Evolutionary conservation across 73 alveolate species (phyloP).

Genomic region (Symbiodinium pilosum): DNA sequence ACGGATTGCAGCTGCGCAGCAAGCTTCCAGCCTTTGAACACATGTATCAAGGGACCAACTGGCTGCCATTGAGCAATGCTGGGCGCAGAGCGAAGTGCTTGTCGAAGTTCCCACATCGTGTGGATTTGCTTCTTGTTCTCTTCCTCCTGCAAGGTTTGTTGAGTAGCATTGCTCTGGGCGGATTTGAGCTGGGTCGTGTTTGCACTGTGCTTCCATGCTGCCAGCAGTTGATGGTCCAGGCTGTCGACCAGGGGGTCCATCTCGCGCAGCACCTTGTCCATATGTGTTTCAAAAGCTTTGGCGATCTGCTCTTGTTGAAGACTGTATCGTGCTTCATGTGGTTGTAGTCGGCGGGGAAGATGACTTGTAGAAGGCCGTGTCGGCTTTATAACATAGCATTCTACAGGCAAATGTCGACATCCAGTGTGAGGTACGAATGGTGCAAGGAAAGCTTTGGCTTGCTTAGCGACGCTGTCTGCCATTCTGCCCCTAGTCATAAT

Average conservation of each 20-base stretch:
- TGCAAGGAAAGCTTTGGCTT: not conserved
- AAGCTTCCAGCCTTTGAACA: not conserved
- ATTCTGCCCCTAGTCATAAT: not conserved
- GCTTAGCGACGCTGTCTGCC: not conserved
- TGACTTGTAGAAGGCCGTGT: too few relatives aligned
- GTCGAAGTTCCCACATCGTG: not conserved
- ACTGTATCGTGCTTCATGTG: too few relatives aligned
- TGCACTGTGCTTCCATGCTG: not conserved
- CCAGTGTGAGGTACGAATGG: not conserved
- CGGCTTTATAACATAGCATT: not conserved
- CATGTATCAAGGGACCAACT: not conserved
- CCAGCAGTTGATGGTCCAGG: not conserved
- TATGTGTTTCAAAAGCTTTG: too few relatives aligned
- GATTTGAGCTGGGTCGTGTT: not conserved
- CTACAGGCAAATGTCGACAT: not conserved
- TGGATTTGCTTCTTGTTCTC: not conserved
- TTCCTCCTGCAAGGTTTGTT: not conserved
- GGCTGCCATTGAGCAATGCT: not conserved
- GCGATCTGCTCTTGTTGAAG: too few relatives aligned
- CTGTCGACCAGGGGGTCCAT: too few relatives aligned
- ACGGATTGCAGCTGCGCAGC: not conserved
- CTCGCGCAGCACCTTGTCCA: too few relatives aligned
- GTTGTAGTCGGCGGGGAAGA: too few relatives aligned
- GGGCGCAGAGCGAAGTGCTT: not conserved
- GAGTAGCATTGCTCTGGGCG: not conserved